Conservation (phyloP, 2,329 filamentous ascomycete genomes). For the Verticillium isaacii region DNA sequence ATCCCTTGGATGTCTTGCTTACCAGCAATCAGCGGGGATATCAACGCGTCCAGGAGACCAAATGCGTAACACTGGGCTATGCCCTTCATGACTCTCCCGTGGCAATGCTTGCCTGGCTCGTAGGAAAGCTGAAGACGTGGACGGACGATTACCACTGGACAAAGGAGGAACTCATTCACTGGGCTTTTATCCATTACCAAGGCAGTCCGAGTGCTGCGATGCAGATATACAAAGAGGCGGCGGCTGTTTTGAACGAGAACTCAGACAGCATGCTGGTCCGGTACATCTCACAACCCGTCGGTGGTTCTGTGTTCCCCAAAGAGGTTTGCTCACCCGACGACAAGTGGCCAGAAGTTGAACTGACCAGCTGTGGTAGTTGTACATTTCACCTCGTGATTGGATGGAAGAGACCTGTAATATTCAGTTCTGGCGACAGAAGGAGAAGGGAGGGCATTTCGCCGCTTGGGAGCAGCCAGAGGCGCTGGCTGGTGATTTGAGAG, state of each 20-base stretch:
- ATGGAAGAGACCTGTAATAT: slow-evolving; percentile 1
- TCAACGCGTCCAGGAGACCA: background rate
- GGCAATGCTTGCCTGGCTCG: slow-evolving; percentile 11
- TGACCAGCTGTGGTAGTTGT: background rate
- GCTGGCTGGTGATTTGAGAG: background rate
- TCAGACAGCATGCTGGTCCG: background rate
- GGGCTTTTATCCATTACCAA: background rate
- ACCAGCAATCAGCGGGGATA: background rate
- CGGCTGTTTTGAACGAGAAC: background rate
- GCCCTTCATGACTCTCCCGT: slow-evolving; percentile 24
- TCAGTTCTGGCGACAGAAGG: slow-evolving; percentile 1
- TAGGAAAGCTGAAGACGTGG: slow-evolving; percentile 12
- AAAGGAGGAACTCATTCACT: background rate
- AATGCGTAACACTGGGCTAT: slow-evolving; percentile 4
- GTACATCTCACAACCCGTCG: background rate
- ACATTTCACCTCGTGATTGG: slow-evolving; percentile 1
- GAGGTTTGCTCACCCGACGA: background rate
- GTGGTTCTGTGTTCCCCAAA: background rate
- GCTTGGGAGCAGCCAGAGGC: slow-evolving; percentile 1
- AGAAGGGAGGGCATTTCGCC: background rate
- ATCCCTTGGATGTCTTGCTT: background rate
- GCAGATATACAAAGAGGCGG: slow-evolving; percentile 1
- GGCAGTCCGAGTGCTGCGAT: background rate
- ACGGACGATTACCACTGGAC: slow-evolving; percentile 16
- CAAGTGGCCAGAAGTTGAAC: background rate